Conservation (phyloP, 2,329 filamentous ascomycete species). For the Aspergillus carbonarius region DNA sequence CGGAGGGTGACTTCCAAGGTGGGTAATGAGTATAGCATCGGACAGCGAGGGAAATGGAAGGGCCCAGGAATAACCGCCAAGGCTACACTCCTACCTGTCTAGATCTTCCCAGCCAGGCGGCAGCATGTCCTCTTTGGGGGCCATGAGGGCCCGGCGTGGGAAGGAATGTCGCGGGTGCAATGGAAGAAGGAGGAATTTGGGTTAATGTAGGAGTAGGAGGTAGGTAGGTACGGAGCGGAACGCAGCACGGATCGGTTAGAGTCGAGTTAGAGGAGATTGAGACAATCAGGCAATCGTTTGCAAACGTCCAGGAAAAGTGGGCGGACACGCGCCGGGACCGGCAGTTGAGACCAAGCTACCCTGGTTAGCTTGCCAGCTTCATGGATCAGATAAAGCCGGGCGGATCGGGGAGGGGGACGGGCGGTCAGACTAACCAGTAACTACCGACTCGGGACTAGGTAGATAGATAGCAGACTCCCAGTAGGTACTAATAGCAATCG, state of each 20-base stretch:
- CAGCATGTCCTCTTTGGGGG: conserved; percentile 42
- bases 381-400: background rate
- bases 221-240: background rate
- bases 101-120: conserved; percentile 43
- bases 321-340: conserved; percentile 18
- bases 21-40: background rate
- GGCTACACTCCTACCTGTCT: conserved; percentile 36
- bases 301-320: conserved; percentile 15
- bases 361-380: background rate
- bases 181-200: background rate
- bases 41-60: background rate
- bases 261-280: background rate
- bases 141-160: conserved; percentile 35
- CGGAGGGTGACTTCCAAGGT: background rate
- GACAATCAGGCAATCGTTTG: conserved; percentile 9
- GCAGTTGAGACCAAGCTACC: conserved; percentile 20
- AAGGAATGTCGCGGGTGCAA: conserved; percentile 30
- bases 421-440: no score
- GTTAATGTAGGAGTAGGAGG: background rate
- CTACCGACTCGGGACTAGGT: no score
- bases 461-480: no score
- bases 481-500: no score
- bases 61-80: conserved; percentile 16
- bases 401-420: background rate
- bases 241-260: conserved; percentile 3